phyloP scores from a whole-genome alignment of 768 basidiomycete species.

The Dioszegia hungarica region DNA sequence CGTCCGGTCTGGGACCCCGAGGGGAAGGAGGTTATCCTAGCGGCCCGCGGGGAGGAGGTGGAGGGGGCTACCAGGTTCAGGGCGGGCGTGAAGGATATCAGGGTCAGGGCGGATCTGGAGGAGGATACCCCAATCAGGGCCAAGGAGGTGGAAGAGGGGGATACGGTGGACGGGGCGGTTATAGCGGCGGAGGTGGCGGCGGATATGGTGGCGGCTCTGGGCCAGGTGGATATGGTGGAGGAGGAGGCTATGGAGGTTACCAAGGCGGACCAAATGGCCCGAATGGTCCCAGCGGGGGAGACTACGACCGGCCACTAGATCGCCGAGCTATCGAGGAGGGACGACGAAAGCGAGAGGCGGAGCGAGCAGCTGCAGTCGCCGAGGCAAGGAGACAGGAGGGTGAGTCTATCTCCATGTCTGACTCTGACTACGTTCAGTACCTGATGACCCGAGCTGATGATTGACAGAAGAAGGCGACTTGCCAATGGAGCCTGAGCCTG shows the following conservation, averaged over 20 bases:
- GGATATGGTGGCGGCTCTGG: too few species aligned
- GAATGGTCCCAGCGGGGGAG: conserved; percentile 13
- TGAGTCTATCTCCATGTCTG: conserved; percentile 3
- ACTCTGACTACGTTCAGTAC: too few species aligned
- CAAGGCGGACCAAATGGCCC: too few species aligned
- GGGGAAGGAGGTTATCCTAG: too few species aligned
- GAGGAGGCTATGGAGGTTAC: conserved; percentile 6
- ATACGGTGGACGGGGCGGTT: background rate
- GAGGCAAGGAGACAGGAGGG: conserved; percentile 26
- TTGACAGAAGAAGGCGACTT: conserved; percentile 8
- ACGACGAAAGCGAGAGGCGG: conserved; percentile 39
- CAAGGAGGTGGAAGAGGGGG: background rate
- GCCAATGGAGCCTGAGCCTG: conserved; percentile 4
- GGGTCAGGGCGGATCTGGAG: too few species aligned
- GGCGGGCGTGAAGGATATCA: background rate
- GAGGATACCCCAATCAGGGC: too few species aligned
- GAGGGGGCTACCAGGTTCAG: background rate
- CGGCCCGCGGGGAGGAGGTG: background rate
- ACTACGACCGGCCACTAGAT: conserved; percentile 40
- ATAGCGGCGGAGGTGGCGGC: too few species aligned
- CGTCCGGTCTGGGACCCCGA: background rate
- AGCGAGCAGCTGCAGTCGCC: conserved; percentile 31
- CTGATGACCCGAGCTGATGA: conserved; percentile 1
- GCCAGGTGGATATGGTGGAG: conserved; percentile 6
- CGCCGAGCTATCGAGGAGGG: conserved; percentile 47